phyloP scores from a whole-genome alignment of 2,329 filamentous ascomycete genomes.

The Hortaea sp. region DNA sequence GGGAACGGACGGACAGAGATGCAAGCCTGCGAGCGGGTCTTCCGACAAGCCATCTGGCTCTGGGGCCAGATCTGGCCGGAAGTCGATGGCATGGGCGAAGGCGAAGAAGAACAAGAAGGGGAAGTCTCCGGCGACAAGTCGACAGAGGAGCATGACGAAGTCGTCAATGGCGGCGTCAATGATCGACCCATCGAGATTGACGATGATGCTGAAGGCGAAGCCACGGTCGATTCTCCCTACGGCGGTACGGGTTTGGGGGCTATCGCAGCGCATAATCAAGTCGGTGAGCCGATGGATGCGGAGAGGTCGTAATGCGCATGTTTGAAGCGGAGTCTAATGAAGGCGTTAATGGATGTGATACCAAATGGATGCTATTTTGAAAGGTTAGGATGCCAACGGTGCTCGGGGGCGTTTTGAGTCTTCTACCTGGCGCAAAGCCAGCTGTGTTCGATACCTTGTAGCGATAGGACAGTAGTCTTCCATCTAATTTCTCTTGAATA shows the following conservation, averaged over 20 bases:
- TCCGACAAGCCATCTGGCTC: conserved; percentile 38
- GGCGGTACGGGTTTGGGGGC: conserved; percentile 15
- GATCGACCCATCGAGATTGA: conserved; percentile 10
- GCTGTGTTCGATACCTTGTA: too few relatives aligned
- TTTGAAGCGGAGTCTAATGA: too few relatives aligned
- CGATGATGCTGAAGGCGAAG: conserved; percentile 13
- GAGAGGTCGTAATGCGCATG: too few relatives aligned
- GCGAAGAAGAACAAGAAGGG: conserved; percentile 24
- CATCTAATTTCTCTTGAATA: too few relatives aligned
- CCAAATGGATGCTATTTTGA: too few relatives aligned
- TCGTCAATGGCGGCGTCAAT: conserved; percentile 2
- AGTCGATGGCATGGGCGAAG: conserved; percentile 40
- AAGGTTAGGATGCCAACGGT: too few relatives aligned
- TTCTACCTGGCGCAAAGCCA: too few relatives aligned
- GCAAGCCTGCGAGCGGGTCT: conserved; percentile 36
- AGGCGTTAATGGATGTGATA: too few relatives aligned
- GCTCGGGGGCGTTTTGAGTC: too few relatives aligned
- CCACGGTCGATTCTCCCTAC: conserved; percentile 12
- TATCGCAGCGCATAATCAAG: conserved; percentile 8
- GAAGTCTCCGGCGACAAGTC: background rate
- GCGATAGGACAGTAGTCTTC: too few relatives aligned
- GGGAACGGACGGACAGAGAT: conserved; percentile 40
- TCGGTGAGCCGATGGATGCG: too few relatives aligned
- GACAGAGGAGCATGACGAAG: conserved; percentile 1
- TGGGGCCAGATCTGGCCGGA: conserved; percentile 41